A percentile compares a stretch with the other conserved stretches of the same genome.
Conservation (phyloP, 2,329 filamentous ascomycete genomes). For the Rhynchosporium secalis region DNA sequence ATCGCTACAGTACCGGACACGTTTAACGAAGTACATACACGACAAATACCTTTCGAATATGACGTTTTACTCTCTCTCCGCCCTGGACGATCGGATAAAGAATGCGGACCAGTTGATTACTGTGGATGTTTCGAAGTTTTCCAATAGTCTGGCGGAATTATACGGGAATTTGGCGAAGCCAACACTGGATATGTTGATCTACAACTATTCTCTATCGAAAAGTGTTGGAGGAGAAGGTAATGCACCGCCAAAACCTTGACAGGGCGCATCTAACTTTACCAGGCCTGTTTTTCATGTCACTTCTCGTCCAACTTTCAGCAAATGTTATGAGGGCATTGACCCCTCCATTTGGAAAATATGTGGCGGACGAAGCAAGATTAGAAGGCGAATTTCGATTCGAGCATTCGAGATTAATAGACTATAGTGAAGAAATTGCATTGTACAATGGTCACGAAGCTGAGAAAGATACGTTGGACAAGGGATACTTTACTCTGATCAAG, state of each 20-base stretch:
- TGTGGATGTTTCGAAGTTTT: conserved; percentile 94
- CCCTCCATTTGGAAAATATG: conserved; percentile 95
- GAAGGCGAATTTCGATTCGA: conserved; percentile 97
- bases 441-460: conserved; percentile 91
- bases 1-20: conserved; percentile 86
- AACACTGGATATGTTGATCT: conserved; percentile 91
- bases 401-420: conserved; percentile 91
- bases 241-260: neutral
- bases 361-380: conserved; percentile 89
- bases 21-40: conserved; percentile 92
- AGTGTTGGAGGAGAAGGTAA: conserved; percentile 86
- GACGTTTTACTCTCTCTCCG: conserved; percentile 95
- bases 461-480: conserved; percentile 95
- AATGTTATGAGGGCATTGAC: conserved; percentile 89
- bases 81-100: conserved; percentile 95
- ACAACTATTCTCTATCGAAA: conserved; percentile 89
- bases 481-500: conserved; percentile 98
- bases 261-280: conserved; percentile 12
- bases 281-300: conserved; percentile 86
- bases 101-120: conserved; percentile 97
- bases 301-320: conserved; percentile 90
- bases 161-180: conserved; percentile 98
- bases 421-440: conserved; percentile 90
- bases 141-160: conserved; percentile 88
- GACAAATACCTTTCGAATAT: conserved; percentile 95